Conservation (phyloP, 2,329 filamentous ascomycete genomes). For the Graphium sp. region DNA sequence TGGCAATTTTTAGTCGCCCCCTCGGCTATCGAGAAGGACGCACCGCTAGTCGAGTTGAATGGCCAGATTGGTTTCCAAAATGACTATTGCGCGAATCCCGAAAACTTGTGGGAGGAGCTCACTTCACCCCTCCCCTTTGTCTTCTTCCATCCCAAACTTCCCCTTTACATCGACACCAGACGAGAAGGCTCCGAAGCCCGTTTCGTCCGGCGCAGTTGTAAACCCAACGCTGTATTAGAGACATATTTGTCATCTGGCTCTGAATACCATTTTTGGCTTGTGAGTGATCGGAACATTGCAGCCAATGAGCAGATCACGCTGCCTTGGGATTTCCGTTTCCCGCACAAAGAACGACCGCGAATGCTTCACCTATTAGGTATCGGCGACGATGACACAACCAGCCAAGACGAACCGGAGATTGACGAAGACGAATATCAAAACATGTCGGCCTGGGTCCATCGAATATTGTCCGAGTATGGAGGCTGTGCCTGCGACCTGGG, state of each 20-base stretch:
- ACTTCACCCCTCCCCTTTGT: constrained; percentile 55
- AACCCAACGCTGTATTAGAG: constrained; percentile 74
- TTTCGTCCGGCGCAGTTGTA: constrained; percentile 84
- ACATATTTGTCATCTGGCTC: constrained; percentile 65
- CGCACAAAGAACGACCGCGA: constrained; percentile 32
- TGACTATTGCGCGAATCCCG: constrained; percentile 49
- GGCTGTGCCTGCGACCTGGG: constrained; percentile 60
- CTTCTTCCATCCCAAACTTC: constrained; percentile 75
- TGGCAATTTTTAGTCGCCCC: constrained; percentile 50
- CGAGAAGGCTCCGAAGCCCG: constrained; percentile 73
- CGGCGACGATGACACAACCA: constrained; percentile 36
- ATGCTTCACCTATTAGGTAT: constrained; percentile 44
- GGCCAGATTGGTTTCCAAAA: constrained; percentile 60
- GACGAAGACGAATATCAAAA: constrained; percentile 42
- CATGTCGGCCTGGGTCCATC: constrained; percentile 48
- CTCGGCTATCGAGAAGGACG: constrained; percentile 35
- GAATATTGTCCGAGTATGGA: constrained; percentile 60
- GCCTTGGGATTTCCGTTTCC: constrained; percentile 51
- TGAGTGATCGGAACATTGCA: constrained; percentile 62
- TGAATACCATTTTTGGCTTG: constrained; percentile 85
- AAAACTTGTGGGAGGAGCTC: constrained; percentile 52
- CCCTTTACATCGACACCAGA: constrained; percentile 84
- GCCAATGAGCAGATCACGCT: constrained; percentile 46
- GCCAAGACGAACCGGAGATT: constrained; percentile 27
- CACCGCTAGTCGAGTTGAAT: constrained; percentile 54